phyloP scores from a whole-genome alignment of 257 asterid genomes.

The Solanum tarapatanum region DNA sequence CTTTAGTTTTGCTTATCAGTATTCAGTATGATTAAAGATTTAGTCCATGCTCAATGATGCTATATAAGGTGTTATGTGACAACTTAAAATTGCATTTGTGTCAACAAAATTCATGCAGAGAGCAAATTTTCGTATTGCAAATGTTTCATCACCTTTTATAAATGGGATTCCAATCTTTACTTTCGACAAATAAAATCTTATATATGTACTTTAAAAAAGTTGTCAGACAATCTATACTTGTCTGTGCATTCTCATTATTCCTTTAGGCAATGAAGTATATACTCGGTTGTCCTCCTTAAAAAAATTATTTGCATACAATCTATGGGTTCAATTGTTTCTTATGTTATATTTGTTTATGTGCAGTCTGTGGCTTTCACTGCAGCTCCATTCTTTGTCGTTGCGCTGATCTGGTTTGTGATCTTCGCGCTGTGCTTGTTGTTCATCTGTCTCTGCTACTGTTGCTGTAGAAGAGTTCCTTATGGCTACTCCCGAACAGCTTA shows the following conservation, averaged over 20 bases:
- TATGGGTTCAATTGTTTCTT: background rate
- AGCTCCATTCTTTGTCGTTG: slow-evolving; percentile 48
- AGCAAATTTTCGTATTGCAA: background rate
- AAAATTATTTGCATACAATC: background rate
- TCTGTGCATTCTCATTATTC: background rate
- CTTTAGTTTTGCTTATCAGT: background rate
- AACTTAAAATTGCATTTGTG: background rate
- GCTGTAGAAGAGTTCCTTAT: slow-evolving; percentile 44
- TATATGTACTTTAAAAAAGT: background rate
- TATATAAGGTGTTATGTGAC: background rate
- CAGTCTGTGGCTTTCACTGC: slow-evolving; percentile 74
- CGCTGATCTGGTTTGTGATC: slow-evolving; percentile 47
- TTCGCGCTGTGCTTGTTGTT: slow-evolving; percentile 42
- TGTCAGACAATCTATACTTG: background rate
- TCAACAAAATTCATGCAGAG: background rate
- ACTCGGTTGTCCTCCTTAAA: background rate
- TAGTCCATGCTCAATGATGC: background rate
- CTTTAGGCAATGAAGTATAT: background rate
- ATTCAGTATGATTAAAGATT: background rate
- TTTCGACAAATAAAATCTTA: background rate
- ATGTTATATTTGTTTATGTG: slow-evolving; percentile 12
- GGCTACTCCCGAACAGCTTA: slow-evolving; percentile 56
- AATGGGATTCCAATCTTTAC: background rate
- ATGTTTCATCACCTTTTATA: background rate
- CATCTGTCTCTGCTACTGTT: slow-evolving; percentile 42